Evolutionary conservation across 345 rosid species (phyloP), one percentile per base, ranked within the genome.

Genomic region (Xanthoceras sorbifolium): DNA sequence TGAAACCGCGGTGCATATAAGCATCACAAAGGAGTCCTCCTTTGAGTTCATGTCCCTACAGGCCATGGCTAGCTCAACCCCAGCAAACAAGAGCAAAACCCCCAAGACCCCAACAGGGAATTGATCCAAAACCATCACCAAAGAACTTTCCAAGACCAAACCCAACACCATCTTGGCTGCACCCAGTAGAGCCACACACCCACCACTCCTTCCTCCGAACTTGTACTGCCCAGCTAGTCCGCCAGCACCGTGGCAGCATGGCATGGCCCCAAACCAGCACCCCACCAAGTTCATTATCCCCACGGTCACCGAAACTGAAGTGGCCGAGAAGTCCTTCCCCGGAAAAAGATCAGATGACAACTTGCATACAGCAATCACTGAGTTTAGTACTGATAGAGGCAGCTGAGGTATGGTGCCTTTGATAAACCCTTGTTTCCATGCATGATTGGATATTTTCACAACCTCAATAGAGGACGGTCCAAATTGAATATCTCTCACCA

Each of bases 261-360:
- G 98, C 94, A 94, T 89, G 62, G 91, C 96, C 10, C 94, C 96
- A 52, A 94, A 92, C 98, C 97, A 94, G 69, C 97, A 91, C 18
- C 96, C 93, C 17, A 88, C 91, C 69, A 94, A 36, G 82, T 94
- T 94, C 98, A 91, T 90, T 72, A 92, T 5, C 64, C 98, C 96
- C 0, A 94, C 94, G 0, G 93, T 90, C 64, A 86, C 79, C 0
- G 96, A 90, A 59, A 94, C 87, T 0, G 97, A 92, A 0, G 93
- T 64, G 17, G 90, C 88, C 0, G 94, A 89, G 74, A 94, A 85
- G 12, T 91, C 87, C 86, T 85, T 91, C 28, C 87, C 92, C 0
- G 96, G 98, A 38, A 94, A 94, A 26, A 94, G 90, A 84, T 91
- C 97, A 7, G 86, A 82, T 0, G 92, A 90, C 73, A 94, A 62